phyloP scores from a whole-genome alignment of 306 rosid genomes.

The Crotalaria pallida region DNA sequence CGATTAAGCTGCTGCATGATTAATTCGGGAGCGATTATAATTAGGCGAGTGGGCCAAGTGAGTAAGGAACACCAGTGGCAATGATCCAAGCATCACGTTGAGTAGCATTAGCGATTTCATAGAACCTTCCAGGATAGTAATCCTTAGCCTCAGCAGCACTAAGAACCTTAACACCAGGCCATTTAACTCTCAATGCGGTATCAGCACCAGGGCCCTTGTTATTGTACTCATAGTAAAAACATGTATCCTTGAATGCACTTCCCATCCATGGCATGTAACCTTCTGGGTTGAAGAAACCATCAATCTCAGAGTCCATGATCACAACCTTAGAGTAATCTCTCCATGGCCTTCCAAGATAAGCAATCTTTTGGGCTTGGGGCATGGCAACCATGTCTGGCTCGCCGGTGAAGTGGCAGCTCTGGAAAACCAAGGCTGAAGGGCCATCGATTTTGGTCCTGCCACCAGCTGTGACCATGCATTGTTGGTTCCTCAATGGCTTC shows the following conservation, averaged over 20 bases:
- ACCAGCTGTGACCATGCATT: constrained; percentile 59
- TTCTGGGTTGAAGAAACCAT: constrained; percentile 37
- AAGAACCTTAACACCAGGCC: constrained; percentile 48
- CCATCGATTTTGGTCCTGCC: constrained; percentile 46
- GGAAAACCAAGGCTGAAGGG: constrained; percentile 44
- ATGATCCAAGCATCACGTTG: constrained; percentile 53
- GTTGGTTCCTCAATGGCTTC: constrained; percentile 38
- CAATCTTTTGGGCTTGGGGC: constrained; percentile 4
- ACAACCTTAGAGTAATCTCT: constrained; percentile 48
- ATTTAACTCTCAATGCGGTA: constrained; percentile 22
- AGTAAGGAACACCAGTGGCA: constrained; percentile 20
- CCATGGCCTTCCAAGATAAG: constrained; percentile 75
- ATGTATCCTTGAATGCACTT: constrained; percentile 12
- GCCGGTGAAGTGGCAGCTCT: constrained; percentile 45
- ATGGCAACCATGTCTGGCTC: not conserved
- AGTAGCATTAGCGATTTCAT: constrained; percentile 8
- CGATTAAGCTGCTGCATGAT: not conserved
- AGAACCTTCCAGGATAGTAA: constrained; percentile 36
- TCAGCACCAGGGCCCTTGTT: constrained; percentile 54
- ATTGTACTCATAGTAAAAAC: constrained; percentile 41
- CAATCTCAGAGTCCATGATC: constrained; percentile 55
- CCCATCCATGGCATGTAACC: constrained; percentile 75
- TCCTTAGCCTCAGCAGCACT: not conserved
- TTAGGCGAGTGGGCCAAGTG: constrained; percentile 7
- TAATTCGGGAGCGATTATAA: not conserved